phyloP scores from a whole-genome alignment of 148 eudicot genomes.

The Linanthus parryae region DNA sequence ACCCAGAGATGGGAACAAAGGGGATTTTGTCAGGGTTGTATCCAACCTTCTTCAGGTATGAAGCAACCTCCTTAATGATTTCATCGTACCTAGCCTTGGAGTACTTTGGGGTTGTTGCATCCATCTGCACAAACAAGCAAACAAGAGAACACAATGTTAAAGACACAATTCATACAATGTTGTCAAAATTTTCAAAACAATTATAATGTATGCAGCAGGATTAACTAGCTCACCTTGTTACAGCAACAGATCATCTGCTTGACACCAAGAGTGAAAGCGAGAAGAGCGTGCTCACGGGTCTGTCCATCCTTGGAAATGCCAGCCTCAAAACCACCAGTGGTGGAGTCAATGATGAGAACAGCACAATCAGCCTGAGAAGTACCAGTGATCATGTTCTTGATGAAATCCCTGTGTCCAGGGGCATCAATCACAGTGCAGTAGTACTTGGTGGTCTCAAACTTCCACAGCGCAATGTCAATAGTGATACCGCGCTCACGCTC shows the following conservation, averaged over 20 bases:
- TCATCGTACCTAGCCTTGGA: conserved; percentile 24
- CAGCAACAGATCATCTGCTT: conserved; percentile 45
- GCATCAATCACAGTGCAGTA: conserved; percentile 62
- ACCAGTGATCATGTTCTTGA: conserved; percentile 59
- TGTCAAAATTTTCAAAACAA: not conserved
- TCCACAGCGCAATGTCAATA: conserved; percentile 56
- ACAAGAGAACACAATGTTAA: not conserved
- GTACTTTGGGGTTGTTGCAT: conserved; percentile 23
- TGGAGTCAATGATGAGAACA: conserved; percentile 47
- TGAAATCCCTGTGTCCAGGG: conserved; percentile 55
- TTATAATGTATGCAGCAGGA: not conserved
- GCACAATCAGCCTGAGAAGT: conserved; percentile 63
- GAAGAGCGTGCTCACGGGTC: conserved; percentile 61
- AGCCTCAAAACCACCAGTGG: conserved; percentile 59
- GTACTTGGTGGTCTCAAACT: conserved; percentile 61
- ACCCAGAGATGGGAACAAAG: conserved; percentile 23
- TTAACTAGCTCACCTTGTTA: conserved; percentile 16
- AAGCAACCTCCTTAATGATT: conserved; percentile 23
- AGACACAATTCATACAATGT: not conserved
- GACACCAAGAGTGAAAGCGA: conserved; percentile 59
- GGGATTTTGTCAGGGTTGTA: conserved; percentile 25
- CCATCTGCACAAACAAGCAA: conserved; percentile 10
- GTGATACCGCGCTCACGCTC: conserved; percentile 69
- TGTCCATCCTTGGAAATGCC: conserved; percentile 62
- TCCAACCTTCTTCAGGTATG: conserved; percentile 23